Percentiles rank a stretch among this genome's conserved stretches.
phyloP scores from a whole-genome alignment of 306 rosid genomes.

The Canavalia ensiformis region DNA sequence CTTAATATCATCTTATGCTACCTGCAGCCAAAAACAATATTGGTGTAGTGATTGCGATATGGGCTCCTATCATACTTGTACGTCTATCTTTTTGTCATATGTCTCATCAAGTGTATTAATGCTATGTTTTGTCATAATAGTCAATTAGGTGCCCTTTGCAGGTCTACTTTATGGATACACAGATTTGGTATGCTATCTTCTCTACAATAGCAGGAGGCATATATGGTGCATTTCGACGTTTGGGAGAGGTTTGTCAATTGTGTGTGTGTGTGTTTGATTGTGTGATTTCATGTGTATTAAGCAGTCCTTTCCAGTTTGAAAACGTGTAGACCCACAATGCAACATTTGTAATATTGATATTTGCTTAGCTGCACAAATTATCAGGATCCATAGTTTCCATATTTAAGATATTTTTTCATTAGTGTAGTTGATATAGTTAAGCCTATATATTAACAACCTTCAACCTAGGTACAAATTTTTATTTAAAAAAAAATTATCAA shows the following conservation, averaged over 20 bases:
- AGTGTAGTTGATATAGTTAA: neutral
- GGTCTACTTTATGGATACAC: constrained; percentile 99
- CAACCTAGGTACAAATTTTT: neutral
- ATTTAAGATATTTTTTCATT: neutral
- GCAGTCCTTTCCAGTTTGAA: constrained; percentile 27
- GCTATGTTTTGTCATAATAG: constrained; percentile 28
- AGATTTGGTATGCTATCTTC: constrained; percentile 98
- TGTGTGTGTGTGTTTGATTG: constrained; percentile 8
- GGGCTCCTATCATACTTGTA: constrained; percentile 97
- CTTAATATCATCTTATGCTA: constrained; percentile 47
- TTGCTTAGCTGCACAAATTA: neutral
- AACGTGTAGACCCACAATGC: neutral
- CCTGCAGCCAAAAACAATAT: constrained; percentile 85
- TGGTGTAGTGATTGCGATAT: constrained; percentile 87
- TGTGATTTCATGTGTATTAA: constrained; percentile 6
- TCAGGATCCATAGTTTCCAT: constrained; percentile 5
- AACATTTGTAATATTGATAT: neutral
- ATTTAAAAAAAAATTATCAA: neutral
- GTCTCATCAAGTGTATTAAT: constrained; percentile 38
- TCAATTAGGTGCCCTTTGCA: constrained; percentile 45
- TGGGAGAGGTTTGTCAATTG: constrained; percentile 91
- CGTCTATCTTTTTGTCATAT: constrained; percentile 49
- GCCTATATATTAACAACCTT: neutral
- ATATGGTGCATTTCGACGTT: constrained; percentile 94
- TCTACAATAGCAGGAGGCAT: constrained; percentile 92